Evolutionary conservation across 1,284 basidiomycete genomes (phyloP).

Genomic region (Crucibulum cyathiforme): DNA sequence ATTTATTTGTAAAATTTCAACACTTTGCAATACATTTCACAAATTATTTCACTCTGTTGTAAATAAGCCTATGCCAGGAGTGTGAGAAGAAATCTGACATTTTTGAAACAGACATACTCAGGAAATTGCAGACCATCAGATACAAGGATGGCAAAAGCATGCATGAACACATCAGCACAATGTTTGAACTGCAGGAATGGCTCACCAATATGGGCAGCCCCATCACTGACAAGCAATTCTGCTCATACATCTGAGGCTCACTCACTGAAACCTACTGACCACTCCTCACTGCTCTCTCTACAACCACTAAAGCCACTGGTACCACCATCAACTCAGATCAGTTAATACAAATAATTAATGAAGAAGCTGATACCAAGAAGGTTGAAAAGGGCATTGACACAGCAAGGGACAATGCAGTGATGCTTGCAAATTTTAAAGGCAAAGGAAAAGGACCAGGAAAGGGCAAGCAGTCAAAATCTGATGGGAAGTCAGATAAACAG

Average conservation of each 20-base stretch:
- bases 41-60: too few relatives aligned
- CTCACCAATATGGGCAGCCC: conserved; percentile 26
- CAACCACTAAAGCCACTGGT: conserved; percentile 6
- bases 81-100: conserved; percentile 26
- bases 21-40: too few relatives aligned
- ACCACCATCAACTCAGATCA: conserved; percentile 6
- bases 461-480: not conserved
- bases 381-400: too few relatives aligned
- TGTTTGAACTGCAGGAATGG: conserved; percentile 21
- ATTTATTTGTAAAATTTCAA: too few relatives aligned
- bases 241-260: conserved; percentile 21
- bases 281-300: conserved; percentile 16
- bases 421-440: too few relatives aligned
- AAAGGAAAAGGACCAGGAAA: too few relatives aligned
- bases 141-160: conserved; percentile 25
- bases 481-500: not conserved
- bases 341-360: conserved; percentile 8
- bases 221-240: conserved; percentile 20
- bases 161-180: conserved; percentile 19
- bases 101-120: conserved; percentile 19
- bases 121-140: conserved; percentile 18
- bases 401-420: too few relatives aligned
- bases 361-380: not conserved
- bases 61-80: too few relatives aligned
- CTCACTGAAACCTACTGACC: conserved; percentile 16